Percentiles rank a stretch among this genome's conserved stretches.
Evolutionary conservation across 371 early-diverging fungal genomes (phyloP).

Genomic region (Syncephalastrum contaminatum): DNA sequence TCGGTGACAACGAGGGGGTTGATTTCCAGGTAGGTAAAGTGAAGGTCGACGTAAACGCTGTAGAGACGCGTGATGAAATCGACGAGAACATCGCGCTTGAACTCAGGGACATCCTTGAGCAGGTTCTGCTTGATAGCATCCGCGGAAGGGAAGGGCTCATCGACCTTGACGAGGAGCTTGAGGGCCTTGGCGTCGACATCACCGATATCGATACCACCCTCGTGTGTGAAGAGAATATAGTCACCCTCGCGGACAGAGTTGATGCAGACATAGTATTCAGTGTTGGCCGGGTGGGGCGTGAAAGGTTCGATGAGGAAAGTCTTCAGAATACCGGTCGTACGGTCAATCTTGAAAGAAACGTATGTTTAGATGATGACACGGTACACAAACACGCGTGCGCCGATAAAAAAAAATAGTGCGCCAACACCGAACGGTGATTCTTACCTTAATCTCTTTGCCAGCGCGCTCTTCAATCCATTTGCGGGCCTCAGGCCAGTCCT

Average conservation of each 20-base stretch:
- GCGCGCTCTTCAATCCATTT: constrained; percentile 89
- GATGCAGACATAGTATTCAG: constrained; percentile 96
- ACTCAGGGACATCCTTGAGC: constrained; percentile 61
- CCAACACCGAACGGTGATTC: constrained; percentile 5
- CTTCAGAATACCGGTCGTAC: constrained; percentile 84
- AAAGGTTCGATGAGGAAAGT: constrained; percentile 97
- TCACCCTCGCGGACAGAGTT: constrained; percentile 96
- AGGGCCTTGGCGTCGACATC: constrained; percentile 98
- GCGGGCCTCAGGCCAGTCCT: constrained; percentile 83
- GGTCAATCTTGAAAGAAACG: constrained; percentile 65
- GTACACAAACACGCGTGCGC: no score
- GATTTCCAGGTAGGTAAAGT: constrained; percentile 98
- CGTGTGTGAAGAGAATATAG: constrained; percentile 93
- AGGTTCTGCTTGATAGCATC: constrained; percentile 65
- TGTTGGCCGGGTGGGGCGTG: constrained; percentile 86
- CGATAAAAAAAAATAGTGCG: background rate
- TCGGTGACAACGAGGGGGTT: constrained; percentile 96
- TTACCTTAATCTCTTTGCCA: constrained; percentile 81
- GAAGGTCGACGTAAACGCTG: constrained; percentile 91
- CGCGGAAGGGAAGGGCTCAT: constrained; percentile 62
- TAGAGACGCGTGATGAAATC: constrained; percentile 92
- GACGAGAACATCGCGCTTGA: constrained; percentile 83
- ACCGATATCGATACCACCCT: constrained; percentile 97
- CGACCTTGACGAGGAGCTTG: constrained; percentile 75
- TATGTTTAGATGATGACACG: constrained; percentile 2